Conservation (phyloP, 2,329 filamentous ascomycete species). For the Phaeosphaeria sp. region DNA sequence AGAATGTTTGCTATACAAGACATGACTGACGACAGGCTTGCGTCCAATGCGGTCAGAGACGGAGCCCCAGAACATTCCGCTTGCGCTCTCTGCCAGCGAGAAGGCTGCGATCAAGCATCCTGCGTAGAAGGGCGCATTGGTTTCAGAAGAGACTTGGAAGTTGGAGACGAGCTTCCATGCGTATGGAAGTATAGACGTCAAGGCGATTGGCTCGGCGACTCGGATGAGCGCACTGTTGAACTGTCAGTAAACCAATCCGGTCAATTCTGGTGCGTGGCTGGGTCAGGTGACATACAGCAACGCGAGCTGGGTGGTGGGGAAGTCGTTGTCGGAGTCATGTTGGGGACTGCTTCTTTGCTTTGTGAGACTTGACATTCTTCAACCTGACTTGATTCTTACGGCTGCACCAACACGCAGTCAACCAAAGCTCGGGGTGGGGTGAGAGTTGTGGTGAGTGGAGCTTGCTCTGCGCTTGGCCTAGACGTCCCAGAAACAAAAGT, state of each 20-base stretch:
- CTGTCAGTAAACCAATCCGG: slow-evolving; percentile 11
- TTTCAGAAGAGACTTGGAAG: slow-evolving; percentile 43
- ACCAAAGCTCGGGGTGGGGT: slow-evolving; percentile 12
- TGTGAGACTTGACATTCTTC: slow-evolving; percentile 66
- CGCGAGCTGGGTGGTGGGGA: slow-evolving; percentile 83
- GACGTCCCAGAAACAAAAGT: slow-evolving; percentile 7
- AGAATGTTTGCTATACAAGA: background rate
- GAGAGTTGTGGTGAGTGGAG: slow-evolving; percentile 16
- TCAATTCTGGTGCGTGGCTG: background rate
- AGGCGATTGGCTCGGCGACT: slow-evolving; percentile 88
- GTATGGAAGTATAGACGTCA: slow-evolving; percentile 94
- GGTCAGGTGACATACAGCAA: slow-evolving; percentile 68
- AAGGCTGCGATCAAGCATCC: slow-evolving; percentile 90
- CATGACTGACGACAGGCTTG: slow-evolving; percentile 42
- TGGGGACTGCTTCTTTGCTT: slow-evolving; percentile 61
- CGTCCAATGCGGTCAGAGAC: slow-evolving; percentile 49
- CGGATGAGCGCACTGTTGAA: slow-evolving; percentile 77
- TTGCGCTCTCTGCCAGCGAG: slow-evolving; percentile 82
- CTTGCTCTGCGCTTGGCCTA: slow-evolving; percentile 20
- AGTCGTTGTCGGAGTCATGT: slow-evolving; percentile 69
- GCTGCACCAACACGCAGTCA: slow-evolving; percentile 34
- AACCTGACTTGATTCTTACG: slow-evolving; percentile 61
- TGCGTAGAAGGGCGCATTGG: slow-evolving; percentile 79
- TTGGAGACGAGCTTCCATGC: slow-evolving; percentile 50
- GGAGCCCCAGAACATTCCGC: slow-evolving; percentile 69